A percentile compares a stretch with the other conserved stretches of the same genome.
Evolutionary conservation across 257 asterid species (phyloP).

Genomic region (Cordia subcordata): DNA sequence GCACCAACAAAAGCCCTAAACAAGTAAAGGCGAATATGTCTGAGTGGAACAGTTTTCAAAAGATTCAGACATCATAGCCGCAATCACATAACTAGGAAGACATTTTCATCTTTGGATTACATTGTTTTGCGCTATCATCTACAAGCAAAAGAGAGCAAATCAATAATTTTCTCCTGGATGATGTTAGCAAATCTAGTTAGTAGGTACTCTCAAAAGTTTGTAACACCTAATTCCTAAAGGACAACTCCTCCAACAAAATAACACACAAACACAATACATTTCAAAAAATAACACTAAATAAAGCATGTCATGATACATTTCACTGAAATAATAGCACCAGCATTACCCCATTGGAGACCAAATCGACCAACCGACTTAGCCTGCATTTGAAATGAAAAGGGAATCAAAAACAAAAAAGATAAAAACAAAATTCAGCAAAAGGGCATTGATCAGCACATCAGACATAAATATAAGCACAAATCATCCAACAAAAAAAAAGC

Average conservation of each 20-base stretch:
- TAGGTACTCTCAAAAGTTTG: neutral
- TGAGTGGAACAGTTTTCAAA: no score
- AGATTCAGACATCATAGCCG: no score
- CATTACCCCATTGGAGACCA: constrained; percentile 71
- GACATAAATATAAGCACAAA: neutral
- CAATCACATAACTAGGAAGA: no score
- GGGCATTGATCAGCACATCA: neutral
- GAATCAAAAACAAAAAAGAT: constrained; percentile 6
- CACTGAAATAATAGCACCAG: neutral
- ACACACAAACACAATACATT: neutral
- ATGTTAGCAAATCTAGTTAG: neutral
- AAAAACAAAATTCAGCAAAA: constrained; percentile 4
- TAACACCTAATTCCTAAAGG: neutral
- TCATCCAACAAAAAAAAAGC: neutral
- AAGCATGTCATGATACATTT: neutral
- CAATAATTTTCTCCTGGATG: no score
- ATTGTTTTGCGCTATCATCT: no score
- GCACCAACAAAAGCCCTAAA: no score
- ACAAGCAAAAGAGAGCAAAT: no score
- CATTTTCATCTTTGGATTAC: no score
- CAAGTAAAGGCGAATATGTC: no score
- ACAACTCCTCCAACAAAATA: neutral
- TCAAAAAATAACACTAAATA: neutral
- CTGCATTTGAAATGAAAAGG: constrained; percentile 32
- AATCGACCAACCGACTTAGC: constrained; percentile 50